These are phyloP conservation scores for Dioscorea cayenensis DNA, from an alignment of 116 monocot genomes.

Conservation along the genomic window DNA sequence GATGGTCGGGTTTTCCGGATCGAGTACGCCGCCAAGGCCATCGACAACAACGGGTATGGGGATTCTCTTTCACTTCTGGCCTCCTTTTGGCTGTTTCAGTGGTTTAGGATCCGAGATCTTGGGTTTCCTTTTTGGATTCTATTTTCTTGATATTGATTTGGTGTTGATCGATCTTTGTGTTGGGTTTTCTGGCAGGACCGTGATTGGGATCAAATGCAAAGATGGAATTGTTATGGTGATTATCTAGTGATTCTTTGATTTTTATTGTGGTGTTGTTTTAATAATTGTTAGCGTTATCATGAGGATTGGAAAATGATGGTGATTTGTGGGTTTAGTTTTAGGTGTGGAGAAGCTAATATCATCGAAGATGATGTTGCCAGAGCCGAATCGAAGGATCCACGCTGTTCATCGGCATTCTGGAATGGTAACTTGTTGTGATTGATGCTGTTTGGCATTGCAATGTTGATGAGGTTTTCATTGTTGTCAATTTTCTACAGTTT, in stretches of 20 bases:
- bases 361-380: conserved; percentile 86
- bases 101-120: too few relatives aligned
- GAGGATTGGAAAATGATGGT: neutral
- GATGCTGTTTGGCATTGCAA: neutral
- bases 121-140: neutral
- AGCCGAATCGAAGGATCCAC: conserved; percentile 91
- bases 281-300: too few relatives aligned
- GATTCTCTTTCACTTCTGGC: neutral
- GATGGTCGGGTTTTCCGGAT: conserved; percentile 94
- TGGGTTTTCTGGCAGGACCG: conserved; percentile 43
- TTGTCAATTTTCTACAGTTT: too few relatives aligned
- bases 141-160: neutral
- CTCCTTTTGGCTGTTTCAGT: too few relatives aligned
- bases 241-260: neutral
- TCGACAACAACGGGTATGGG: conserved; percentile 90
- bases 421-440: conserved; percentile 41
- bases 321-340: conserved; percentile 13
- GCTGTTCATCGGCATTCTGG: conserved; percentile 81
- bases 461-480: too few relatives aligned
- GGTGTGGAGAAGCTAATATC: conserved; percentile 89
- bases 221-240: conserved; percentile 85
- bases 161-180: neutral
- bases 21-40: conserved; percentile 96
- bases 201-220: conserved; percentile 94
- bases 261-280: too few relatives aligned